Evolutionary conservation across 139 green algal species (phyloP), one percentile per base, ranked within the genome.

Genomic region (Closterium sp.): DNA sequence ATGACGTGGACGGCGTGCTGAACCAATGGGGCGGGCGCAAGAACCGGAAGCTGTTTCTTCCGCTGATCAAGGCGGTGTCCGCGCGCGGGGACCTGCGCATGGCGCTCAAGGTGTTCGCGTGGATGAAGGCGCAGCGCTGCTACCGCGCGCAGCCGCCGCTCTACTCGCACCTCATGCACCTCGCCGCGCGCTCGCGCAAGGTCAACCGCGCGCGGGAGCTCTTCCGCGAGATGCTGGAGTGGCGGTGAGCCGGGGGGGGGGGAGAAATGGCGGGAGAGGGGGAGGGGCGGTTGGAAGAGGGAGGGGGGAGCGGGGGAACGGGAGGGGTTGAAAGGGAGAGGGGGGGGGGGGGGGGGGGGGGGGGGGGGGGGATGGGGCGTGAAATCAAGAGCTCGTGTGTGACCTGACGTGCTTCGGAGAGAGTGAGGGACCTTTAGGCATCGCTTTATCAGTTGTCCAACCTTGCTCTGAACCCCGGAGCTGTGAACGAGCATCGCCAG

Each of bases 1-100:
- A 84, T 33, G 87, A 90, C 87, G 33, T 90, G 31, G 87, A 90
- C 43, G 87, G 32, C 87, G 36, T 33, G 36, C 87, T 90, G 87
- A 90, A 90, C 87, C 30, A 12, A 23, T 90, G 87, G 87, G 28
- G 31, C 87, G 87, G 87, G 30, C 87, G 87, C 87, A 33, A 33
- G 31, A 85, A 90, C 43, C 87, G 87, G 30, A 84, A 85, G 36
- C 36, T 88, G 30, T 90, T 87, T 23, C 87, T 85, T 16, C 30
- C 87, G 87, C 19, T 90, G 30, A 90, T 90, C 25, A 90, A 90
- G 28, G 87, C 33, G 21, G 84, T 87, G 84, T 33, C 84, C 12
- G 84, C 84, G 84, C 84, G 25, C 32, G 31, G 84, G 31, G 32
- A 87, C 84, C 31, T 35, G 84, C 31, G 31, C 32, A 34, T 87